Evolutionary conservation across 768 basidiomycete genomes (phyloP), one percentile per base, ranked within the genome.

Genomic region (Agaricus sinodeliciosus): DNA sequence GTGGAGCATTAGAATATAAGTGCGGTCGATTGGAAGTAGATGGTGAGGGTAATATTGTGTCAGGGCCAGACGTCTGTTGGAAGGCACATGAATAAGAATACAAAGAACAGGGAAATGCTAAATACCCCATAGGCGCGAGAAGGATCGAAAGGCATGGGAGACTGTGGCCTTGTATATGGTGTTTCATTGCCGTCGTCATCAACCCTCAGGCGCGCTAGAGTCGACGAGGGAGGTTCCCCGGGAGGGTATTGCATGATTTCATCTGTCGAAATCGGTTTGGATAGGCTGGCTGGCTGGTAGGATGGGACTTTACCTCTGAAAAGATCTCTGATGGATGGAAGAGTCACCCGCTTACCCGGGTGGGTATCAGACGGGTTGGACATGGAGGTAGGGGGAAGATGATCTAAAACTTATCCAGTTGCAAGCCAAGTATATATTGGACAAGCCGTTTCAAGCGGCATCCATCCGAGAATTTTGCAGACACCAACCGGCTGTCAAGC

Each of bases 271-370:
- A 35, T 34, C 39, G 41, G 57, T 34, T 44, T 46, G 45, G 51
- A 41, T 45, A 39, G 52, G 25, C 45, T 19, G 35, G 43, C 27
- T 46, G 16, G 46, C 22, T 35, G 35, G 15, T 6, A 39, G 41
- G 42, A 34, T 15, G 4, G 41, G 42, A 22, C 41, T 60, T 34
- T 27, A 83, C 86, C 78, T 73, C 77, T 69, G 62, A 87, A 82
- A 55, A 87, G 67, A 65, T 84, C 82, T 46, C 83, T 81, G 51
- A 88, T 86, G 43, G 84, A 76, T 37, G 86, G 86, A 54, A 88
- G 80, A 13, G 79, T 84, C 49, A 82, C 82, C 41, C 84, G 78
- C 55, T 56, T 59, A 54, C 57, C 60, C 27, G 51, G 39, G 37
- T 37, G 25, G 61, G 66, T 62, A 56, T 66, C 63, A 44, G 67